These are phyloP conservation scores for Microdochium nivale DNA, from an alignment of 2,329 filamentous ascomycete genomes.

Conservation along the genomic window DNA sequence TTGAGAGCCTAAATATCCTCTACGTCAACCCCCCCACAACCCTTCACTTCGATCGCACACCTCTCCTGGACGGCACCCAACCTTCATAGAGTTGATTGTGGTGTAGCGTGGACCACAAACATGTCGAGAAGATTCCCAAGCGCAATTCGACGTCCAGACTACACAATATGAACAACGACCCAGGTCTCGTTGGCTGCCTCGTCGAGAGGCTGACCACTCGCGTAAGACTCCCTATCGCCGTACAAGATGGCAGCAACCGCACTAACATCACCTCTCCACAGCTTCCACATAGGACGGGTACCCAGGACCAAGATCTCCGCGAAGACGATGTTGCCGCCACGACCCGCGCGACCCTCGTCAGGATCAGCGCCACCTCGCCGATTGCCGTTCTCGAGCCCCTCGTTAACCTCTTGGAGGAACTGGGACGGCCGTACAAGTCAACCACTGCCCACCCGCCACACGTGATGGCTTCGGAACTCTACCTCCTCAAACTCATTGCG, in stretches of 20 bases:
- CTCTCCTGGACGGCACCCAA: not conserved
- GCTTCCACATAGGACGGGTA: conserved; percentile 57
- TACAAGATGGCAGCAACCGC: conserved; percentile 2
- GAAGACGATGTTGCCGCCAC: conserved; percentile 54
- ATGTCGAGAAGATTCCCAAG: conserved; percentile 20
- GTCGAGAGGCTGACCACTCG: conserved; percentile 55
- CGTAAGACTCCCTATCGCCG: conserved; percentile 28
- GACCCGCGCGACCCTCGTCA: conserved; percentile 52
- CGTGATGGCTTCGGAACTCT: conserved; percentile 55
- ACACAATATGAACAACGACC: conserved; percentile 48
- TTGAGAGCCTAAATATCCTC: too few relatives aligned
- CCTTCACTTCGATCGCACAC: too few relatives aligned
- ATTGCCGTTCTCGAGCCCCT: conserved; percentile 47
- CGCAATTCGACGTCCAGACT: conserved; percentile 20
- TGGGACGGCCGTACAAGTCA: conserved; percentile 43
- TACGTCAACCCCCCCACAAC: too few relatives aligned
- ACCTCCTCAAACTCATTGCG: conserved; percentile 53
- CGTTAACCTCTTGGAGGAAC: conserved; percentile 48
- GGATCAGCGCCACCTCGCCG: conserved; percentile 47
- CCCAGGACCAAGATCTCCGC: conserved; percentile 43
- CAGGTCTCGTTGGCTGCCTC: conserved; percentile 50
- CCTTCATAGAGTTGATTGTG: too few relatives aligned
- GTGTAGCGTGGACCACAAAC: conserved; percentile 6
- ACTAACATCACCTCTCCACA: conserved; percentile 17
- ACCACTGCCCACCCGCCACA: conserved; percentile 47